Evolutionary conservation across 306 rosid species (phyloP), one percentile per base, ranked within the genome.

Genomic region (Sechiopsis laciniata): DNA sequence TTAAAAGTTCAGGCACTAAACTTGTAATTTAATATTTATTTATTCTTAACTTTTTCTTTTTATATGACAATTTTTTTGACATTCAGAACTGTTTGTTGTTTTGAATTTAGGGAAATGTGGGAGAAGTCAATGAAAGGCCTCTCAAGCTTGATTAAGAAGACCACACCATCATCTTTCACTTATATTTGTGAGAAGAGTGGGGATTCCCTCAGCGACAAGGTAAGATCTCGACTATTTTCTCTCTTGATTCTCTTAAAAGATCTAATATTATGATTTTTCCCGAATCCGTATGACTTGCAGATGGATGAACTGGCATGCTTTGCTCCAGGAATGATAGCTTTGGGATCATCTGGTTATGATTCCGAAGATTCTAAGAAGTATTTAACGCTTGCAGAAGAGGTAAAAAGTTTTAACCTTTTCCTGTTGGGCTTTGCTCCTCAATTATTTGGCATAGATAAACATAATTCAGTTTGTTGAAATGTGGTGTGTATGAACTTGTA

Each of bases 271-370:
- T 50, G 64, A 19, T 9, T 77, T 71, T 68, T 78, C 73, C 74
- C 69, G n/a, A 24, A 51, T 24, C 57, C 58, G 71, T 77, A 63
- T 74, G 57, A 72, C 76, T 37, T 81, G 85, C 96, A 95, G 99
- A 95, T 95, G 99, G 99, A 95, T 78, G 97, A 95, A 86, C 81
- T 95, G 45, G 99, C 99, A 7, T 95, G 99, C 89, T 95, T 95
- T 83, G 97, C 97, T 77, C 99, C 99, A 11, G 99, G 99, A 81
- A 95, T 95, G 99, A 32, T 95, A 79, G 99, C 99, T 72, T 79
- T 95, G 85, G 99, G 99, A 78, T 89, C 96, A 54, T 83, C 78
- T 77, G 99, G 93, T 80, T 95, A 79, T 79, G 92, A 86, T 82
- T 83, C 95, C 48, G 93, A 86, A 2, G 96, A 91, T 21, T 85